Base-by-base conservation (phyloP, 1,139 yeast species). In the Entelexis sorbosivorans region DNA sequence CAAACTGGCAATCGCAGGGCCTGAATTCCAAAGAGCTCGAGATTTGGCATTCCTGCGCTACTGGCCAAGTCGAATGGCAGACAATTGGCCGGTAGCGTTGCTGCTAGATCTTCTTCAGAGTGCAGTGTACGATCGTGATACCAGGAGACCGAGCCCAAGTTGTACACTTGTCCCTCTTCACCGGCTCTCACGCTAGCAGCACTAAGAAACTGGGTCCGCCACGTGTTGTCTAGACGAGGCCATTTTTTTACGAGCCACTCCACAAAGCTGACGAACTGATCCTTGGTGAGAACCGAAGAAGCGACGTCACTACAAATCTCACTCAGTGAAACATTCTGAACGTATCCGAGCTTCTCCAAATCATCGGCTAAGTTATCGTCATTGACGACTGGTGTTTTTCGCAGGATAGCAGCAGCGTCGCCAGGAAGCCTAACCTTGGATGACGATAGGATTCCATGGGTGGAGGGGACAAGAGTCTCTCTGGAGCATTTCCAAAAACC, bases 401-500 rank as follows among this genome's bases (percentile, higher is more conserved):
- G 59, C 44, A 69, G 54, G 43, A 69, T 64, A 8, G 59, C 48
- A 5, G 63, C 44, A 2, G 50, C 62, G 31, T 60, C 59, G 5
- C 60, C 63, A 1, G 68, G 61, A 3, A 67, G 52, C 13, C 72
- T 58, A 6, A 63, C 67, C 38, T 63, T 60, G 8, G 58, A 52
- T 5, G 69, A 65, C 2, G 66, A 59, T 42, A 59, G 53, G 19
- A 70, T 59, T 1, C 71, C 71, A 31, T 61, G 57, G 13, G 64
- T 60, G 0, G 70, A 61, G 4, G 70, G 69, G 5, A 70, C 54
- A 9, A 67, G 61, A 11, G 64, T 57, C 3, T 56, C 50, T 5
- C 54, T 50, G 1, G 64, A 58, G 17, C 63, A 59, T 9, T 57
- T 55, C 70, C 72, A 69, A 52, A 69, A 69, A 1, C 73, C 73